Base-by-base conservation (phyloP, 805 yeast species). In the Saccharomycopsis olivae region DNA sequence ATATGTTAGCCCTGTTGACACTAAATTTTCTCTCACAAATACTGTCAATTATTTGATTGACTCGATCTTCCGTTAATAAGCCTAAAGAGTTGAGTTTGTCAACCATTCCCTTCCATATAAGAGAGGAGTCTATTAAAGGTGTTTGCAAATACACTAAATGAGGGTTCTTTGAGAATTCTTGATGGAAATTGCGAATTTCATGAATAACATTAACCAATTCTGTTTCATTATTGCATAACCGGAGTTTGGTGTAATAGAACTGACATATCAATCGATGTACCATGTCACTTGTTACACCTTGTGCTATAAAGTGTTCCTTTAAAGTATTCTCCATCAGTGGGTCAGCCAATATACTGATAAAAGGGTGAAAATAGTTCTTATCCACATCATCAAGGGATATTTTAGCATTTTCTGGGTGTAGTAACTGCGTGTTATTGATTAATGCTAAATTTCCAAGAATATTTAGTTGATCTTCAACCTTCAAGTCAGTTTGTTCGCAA, bases 71-170 rank as follows among this genome's bases (percentile, higher is more conserved):
- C 16, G 11, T 37, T 19, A 45, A 30, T 3, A 36, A 30, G 9
- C 17, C 20, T 15, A 45, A 42, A 21, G 14, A 19, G 17, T 21
- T 17, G 2, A 39, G n/a, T 28, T 25, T 35, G 25, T 17, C 34
- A 13, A 33, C 39, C 36, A 39, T 36, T 16, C n/a, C 29, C 35
- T 29, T 33, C 41, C 43, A 42, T 5, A 42, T 14, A 8, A 32
- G 28, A 11, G 35, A 19, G 17, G 42, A 37, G 9, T 29, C 33
- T n/a, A 18, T 27, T 13, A 36, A 13, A 10, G 19, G n/a, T n/a
- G n/a, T n/a, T n/a, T n/a, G n/a, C n/a, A n/a, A n/a, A n/a, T n/a
- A n/a, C n/a, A n/a, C n/a, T n/a, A n/a, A n/a, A n/a, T n/a, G n/a
- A n/a, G n/a, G n/a, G n/a, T n/a, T n/a, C n/a, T n/a, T n/a, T n/a